Base-by-base conservation (phyloP, 805 yeast genomes). In the Lipomyces yamadae region DNA sequence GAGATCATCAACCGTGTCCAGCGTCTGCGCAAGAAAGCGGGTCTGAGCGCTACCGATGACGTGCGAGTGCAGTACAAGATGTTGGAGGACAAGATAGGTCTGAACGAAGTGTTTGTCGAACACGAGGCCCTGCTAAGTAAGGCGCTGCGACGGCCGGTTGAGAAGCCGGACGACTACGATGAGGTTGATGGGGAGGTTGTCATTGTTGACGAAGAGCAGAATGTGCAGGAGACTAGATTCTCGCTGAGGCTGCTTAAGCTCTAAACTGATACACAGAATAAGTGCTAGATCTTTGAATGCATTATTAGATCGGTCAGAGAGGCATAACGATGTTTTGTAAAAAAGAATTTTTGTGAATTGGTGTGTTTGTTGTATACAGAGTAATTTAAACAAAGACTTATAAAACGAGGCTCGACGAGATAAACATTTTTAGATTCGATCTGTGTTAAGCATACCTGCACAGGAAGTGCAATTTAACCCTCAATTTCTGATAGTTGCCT, bases 1-100 rank as follows among this genome's bases (percentile, higher is more conserved):
- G 98, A 95, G 80, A 84, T 95, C 76, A 86, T 95, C 76, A 95
- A 95, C 86, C 92, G 99, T 81, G 92, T 95, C 73, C 99, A 95
- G 84, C 89, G 97, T 79, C 86, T 93, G 77, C 90, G 99, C 81
- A 95, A 95, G 89, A 92, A 93, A 85, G 92, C 91, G 71, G 97
- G 97, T 42, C 84, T 95, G 76, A 90, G 90, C 76, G 93, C 96
- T 69, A 94, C 98, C 56, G 99, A 95, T 77, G 99, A 95, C 73
- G 96, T 95, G 61, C 79, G 85, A 70, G 97, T 95, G 67, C 92
- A 94, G 80, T 91, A 91, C 80, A 81, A 86, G 70, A 72, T 80
- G 65, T 84, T 86, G 71, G 92, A 88, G 74, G 73, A 74, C 58
- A 86, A 91, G 67, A 84, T 90, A 73, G 86, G 83, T 34, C 81